Evolutionary conservation across 2,329 filamentous ascomycete species (phyloP), one percentile per base, ranked within the genome.

Genomic region (Cryphonectria parasitica): DNA sequence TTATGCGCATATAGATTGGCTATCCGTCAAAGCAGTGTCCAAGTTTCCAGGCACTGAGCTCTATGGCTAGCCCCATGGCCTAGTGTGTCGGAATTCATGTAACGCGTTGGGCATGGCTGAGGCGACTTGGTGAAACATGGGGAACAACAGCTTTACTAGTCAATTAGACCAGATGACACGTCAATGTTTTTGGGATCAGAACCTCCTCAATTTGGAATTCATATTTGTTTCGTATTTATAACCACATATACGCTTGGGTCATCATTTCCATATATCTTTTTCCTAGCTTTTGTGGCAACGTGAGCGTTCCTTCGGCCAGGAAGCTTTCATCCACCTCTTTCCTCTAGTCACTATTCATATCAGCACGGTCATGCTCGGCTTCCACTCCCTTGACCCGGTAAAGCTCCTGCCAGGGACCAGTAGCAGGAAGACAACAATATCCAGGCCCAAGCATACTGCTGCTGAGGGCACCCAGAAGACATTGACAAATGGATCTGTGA

Each of bases 331-430:
- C 6, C 2, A 7, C 2, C 19, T 8, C 4, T 49, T 19, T 17
- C 43, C 43, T 49, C 6, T 49, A 17, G n/a, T 49, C 17, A 22
- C 58, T 39, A 5, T 39, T 34, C 7, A 22, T 7, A 34, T 36
- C 54, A 13, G 13, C 25, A 17, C 69, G 31, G 60, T 25, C 62
- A 71, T 71, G 69, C 54, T 71, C 31, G 60, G 62, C 54, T 68
- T 71, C 36, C 69, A 71, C 41, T 71, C 69, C 22, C 67, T 71
- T n/a, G 62, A 67, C 19, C 69, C 69, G 28, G 66, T 31, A 8
- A 58, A 49, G 41, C 69, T 71, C 19, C 19, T 62, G 62, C 28
- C 63, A 36, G 52, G 56, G 45, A 45, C 39, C 64, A 49, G 31
- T 22, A 22, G 7, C 2, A 49, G 19, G 19, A 49, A 49, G 43